phyloP scores from a whole-genome alignment of 2,329 filamentous ascomycete genomes.

The Aureobasidium sp. region DNA sequence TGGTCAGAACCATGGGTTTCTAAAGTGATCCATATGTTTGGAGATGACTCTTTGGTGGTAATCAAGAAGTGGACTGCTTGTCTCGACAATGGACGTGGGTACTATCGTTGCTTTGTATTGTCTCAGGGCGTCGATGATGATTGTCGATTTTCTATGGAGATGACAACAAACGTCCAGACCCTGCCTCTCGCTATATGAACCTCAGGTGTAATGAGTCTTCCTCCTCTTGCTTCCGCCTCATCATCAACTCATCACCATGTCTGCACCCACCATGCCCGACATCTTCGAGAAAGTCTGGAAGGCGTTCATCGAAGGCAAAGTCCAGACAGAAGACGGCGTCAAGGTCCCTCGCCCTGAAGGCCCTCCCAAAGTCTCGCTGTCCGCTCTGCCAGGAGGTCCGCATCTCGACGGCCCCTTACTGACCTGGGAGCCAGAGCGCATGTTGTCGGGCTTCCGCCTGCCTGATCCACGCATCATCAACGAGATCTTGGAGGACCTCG shows the following conservation, averaged over 20 bases:
- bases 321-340: background rate
- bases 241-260: background rate
- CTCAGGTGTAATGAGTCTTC: too few relatives aligned
- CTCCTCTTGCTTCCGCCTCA: background rate
- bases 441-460: background rate
- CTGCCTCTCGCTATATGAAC: background rate
- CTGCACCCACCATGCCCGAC: background rate
- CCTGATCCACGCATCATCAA: background rate
- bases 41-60: too few relatives aligned
- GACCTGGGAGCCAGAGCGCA: background rate
- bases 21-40: too few relatives aligned
- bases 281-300: background rate
- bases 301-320: background rate
- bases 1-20: too few relatives aligned
- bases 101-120: too few relatives aligned
- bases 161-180: background rate
- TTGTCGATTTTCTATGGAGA: background rate
- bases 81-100: too few relatives aligned
- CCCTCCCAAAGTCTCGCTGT: background rate
- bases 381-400: background rate
- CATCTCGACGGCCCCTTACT: background rate
- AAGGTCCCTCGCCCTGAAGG: background rate
- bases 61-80: too few relatives aligned
- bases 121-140: background rate
- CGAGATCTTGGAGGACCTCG: background rate